These are phyloP conservation scores for Lipomyces kockii DNA, from an alignment of 805 yeast species.

Conservation along the genomic window DNA sequence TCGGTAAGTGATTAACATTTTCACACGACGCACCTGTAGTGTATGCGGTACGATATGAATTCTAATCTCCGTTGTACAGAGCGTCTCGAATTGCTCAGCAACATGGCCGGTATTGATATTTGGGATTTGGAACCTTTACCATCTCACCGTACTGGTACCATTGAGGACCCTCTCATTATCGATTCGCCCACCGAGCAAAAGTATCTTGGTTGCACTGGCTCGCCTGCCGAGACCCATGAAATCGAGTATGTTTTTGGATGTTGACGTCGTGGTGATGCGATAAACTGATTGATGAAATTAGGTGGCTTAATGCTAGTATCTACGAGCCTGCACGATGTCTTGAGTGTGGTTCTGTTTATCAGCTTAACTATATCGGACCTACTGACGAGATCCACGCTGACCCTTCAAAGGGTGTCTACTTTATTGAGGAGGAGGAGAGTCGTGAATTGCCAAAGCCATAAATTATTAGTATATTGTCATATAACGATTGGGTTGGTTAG, in stretches of 20 bases:
- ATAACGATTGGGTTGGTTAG: neutral
- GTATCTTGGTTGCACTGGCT: slow-evolving; percentile 96
- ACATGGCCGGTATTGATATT: slow-evolving; percentile 92
- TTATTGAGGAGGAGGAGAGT: slow-evolving; percentile 1
- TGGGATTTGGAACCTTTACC: slow-evolving; percentile 85
- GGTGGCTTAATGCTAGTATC: slow-evolving; percentile 31
- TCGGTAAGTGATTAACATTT: slow-evolving; percentile 44
- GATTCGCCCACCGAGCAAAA: slow-evolving; percentile 67
- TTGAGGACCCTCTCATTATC: slow-evolving; percentile 83
- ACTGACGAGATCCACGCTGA: slow-evolving; percentile 60
- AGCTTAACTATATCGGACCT: slow-evolving; percentile 84
- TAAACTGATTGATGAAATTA: neutral
- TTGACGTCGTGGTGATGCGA: slow-evolving; percentile 55
- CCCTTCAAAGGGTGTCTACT: slow-evolving; percentile 44
- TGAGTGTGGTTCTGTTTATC: slow-evolving; percentile 97
- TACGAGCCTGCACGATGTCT: slow-evolving; percentile 91
- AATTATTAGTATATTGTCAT: neutral
- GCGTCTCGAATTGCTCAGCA: slow-evolving; percentile 92
- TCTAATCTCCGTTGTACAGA: slow-evolving; percentile 49
- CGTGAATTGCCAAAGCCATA: neutral
- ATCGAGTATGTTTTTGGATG: slow-evolving; percentile 76
- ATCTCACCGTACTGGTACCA: slow-evolving; percentile 86
- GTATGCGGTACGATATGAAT: neutral
- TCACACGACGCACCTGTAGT: neutral
- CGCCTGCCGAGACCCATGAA: slow-evolving; percentile 90